Evolutionary conservation across 2,329 filamentous ascomycete genomes (phyloP).

Genomic region (Fusarium oxysporum): DNA sequence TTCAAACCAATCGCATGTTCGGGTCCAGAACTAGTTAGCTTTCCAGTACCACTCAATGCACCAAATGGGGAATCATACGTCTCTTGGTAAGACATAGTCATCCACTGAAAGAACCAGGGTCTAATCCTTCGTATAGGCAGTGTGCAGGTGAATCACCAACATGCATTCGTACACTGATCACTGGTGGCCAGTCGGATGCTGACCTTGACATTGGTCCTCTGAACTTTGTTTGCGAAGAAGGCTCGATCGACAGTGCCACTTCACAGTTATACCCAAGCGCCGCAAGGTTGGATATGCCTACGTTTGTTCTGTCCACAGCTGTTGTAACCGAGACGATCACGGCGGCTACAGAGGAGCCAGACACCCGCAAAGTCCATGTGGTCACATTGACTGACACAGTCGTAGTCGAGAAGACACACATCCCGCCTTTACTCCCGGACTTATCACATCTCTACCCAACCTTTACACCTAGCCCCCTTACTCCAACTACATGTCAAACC

Average conservation of each 20-base stretch:
- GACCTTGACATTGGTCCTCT: neutral
- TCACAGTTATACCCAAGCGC: neutral
- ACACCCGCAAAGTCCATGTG: neutral
- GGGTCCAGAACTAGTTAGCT: neutral
- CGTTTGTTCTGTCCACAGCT: neutral
- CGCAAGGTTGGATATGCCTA: neutral
- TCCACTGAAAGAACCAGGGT: neutral
- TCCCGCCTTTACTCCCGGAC: neutral
- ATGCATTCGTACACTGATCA: neutral
- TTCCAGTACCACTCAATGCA: neutral
- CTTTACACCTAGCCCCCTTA: neutral
- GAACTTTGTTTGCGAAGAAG: neutral
- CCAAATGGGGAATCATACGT: neutral
- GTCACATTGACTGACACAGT: neutral
- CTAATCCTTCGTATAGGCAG: neutral
- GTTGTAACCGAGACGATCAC: neutral
- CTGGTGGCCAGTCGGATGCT: neutral
- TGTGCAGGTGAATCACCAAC: neutral
- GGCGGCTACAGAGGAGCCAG: neutral
- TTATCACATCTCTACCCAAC: neutral
- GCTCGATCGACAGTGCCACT: neutral
- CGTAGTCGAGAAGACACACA: neutral
- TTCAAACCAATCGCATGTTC: neutral
- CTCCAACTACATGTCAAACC: neutral
- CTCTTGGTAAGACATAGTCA: neutral